Evolutionary conservation across 2,329 filamentous ascomycete species (phyloP).

Genomic region (Colletotrichum scovillei): DNA sequence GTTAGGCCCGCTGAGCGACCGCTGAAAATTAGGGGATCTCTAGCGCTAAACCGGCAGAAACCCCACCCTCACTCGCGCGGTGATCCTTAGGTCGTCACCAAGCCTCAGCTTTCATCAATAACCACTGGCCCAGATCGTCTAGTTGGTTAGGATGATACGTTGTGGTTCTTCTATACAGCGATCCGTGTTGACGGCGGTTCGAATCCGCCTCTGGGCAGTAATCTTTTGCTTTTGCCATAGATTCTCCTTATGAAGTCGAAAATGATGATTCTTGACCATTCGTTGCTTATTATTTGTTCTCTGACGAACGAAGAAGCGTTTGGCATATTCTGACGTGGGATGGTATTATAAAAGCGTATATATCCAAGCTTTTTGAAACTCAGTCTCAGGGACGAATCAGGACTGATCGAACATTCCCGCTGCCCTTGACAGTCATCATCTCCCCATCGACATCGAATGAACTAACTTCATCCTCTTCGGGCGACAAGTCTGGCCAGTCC

Average conservation of each 20-base stretch:
- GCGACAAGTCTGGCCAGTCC: slow-evolving; percentile 67
- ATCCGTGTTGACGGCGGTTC: slow-evolving; percentile 37
- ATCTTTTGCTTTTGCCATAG: neutral
- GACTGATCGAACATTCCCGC: slow-evolving; percentile 60
- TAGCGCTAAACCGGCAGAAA: neutral
- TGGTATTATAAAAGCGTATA: neutral
- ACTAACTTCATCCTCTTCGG: slow-evolving; percentile 42
- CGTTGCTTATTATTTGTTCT: too few species aligned
- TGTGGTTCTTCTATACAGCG: slow-evolving; percentile 34
- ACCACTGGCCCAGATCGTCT: slow-evolving; percentile 33
- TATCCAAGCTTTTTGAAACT: neutral
- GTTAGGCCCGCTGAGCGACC: too few species aligned
- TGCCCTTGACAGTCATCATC: slow-evolving; percentile 50
- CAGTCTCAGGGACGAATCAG: slow-evolving; percentile 36
- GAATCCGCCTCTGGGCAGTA: slow-evolving; percentile 36
- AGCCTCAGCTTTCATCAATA: neutral
- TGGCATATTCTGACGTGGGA: neutral
- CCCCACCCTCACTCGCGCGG: rapidly evolving
- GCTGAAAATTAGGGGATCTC: neutral
- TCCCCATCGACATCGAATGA: slow-evolving; percentile 39
- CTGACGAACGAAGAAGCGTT: neutral
- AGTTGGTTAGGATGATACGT: slow-evolving; percentile 38
- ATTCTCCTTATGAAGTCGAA: too few species aligned
- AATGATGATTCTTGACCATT: too few species aligned
- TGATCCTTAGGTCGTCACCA: neutral